phyloP scores from a whole-genome alignment of 345 rosid genomes.

The Garcia nutans region DNA sequence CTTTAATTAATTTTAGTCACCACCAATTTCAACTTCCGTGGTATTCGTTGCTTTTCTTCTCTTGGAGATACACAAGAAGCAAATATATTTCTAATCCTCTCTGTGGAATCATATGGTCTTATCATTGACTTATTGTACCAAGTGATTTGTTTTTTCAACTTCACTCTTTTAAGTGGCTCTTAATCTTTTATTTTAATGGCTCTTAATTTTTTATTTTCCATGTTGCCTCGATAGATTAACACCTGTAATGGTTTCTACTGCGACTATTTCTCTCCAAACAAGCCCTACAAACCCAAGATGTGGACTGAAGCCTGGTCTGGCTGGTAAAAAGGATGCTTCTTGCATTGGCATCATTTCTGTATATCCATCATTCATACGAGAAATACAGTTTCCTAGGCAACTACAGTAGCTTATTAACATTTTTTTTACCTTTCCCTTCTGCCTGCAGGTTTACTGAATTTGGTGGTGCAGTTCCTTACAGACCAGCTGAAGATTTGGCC shows the following conservation, averaged over 20 bases:
- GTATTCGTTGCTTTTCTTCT: constrained; percentile 7
- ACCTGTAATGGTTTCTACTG: constrained; percentile 98
- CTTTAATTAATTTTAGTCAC: constrained; percentile 10
- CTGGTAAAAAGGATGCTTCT: constrained; percentile 53
- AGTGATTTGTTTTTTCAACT: background rate
- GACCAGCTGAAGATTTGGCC: constrained; percentile 97
- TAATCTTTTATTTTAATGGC: background rate
- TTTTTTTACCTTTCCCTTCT: constrained; percentile 1
- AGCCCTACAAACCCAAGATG: constrained; percentile 92
- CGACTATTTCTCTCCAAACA: constrained; percentile 94
- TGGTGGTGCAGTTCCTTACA: constrained; percentile 89
- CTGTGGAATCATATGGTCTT: constrained; percentile 5
- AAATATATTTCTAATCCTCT: constrained; percentile 7
- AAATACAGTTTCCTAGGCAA: constrained; percentile 9
- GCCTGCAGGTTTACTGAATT: constrained; percentile 81
- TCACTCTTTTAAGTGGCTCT: background rate
- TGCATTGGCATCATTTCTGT: background rate
- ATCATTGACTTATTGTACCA: background rate
- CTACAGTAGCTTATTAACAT: constrained; percentile 11
- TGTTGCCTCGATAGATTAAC: constrained; percentile 58
- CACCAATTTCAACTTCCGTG: constrained; percentile 13
- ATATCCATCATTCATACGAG: constrained; percentile 1
- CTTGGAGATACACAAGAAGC: constrained; percentile 13
- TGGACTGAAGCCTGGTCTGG: constrained; percentile 99
- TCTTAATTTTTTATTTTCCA: background rate